Evolutionary conservation across 2,329 filamentous ascomycete genomes (phyloP).

Genomic region (Cladosporium colombiae): DNA sequence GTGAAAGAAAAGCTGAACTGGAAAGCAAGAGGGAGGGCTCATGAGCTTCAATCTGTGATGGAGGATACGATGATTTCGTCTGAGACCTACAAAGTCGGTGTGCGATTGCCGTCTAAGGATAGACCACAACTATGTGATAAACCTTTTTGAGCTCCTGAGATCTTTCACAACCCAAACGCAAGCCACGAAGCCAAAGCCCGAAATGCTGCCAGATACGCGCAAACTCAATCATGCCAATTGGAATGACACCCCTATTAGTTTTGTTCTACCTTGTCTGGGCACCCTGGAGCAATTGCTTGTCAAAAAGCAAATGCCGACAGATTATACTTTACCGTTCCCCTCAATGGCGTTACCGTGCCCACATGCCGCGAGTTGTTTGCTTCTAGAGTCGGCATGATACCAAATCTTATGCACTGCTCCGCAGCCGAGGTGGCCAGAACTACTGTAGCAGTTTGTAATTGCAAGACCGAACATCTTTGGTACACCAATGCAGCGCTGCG

Average conservation of each 20-base stretch:
- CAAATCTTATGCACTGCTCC: not conserved
- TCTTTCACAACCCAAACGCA: not conserved
- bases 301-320: not conserved
- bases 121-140: not conserved
- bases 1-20: constrained; percentile 16
- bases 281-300: not conserved
- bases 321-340: not conserved
- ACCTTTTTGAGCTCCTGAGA: not conserved
- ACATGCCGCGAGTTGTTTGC: not conserved
- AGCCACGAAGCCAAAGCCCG: not conserved
- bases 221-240: constrained; percentile 10
- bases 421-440: not conserved
- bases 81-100: not conserved
- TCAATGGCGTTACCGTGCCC: not conserved
- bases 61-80: not conserved
- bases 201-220: constrained; percentile 7
- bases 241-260: not conserved
- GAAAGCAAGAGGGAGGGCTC: not conserved
- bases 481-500: constrained; percentile 5
- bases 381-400: not conserved
- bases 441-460: not conserved
- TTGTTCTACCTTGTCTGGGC: not conserved
- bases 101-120: not conserved
- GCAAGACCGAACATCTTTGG: not conserved
- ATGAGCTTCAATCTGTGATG: not conserved